Percentiles rank a stretch among this genome's conserved stretches.
These are phyloP conservation scores for Ceratobasidium sp. DNA, from an alignment of 1,284 basidiomycete species.

Conservation along the genomic window DNA sequence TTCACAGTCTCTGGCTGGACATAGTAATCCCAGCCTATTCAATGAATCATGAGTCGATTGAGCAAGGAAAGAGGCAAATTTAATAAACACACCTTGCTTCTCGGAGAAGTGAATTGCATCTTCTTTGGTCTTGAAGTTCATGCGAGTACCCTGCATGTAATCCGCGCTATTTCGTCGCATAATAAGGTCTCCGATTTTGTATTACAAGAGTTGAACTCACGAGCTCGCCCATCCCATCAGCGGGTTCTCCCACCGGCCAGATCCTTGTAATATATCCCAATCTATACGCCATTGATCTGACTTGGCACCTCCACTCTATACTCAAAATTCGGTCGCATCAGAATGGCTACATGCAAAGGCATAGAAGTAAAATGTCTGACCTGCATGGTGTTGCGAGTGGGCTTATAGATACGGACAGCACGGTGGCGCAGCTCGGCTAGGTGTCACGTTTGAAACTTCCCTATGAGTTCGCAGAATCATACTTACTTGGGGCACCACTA, in stretches of 20 bases:
- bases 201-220: constrained; percentile 65
- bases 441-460: constrained; percentile 8
- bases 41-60: constrained; percentile 28
- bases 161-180: constrained; percentile 76
- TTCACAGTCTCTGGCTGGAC: constrained; percentile 79
- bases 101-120: constrained; percentile 95
- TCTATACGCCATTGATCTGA: constrained; percentile 94
- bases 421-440: constrained; percentile 88
- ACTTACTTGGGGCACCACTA: constrained; percentile 83
- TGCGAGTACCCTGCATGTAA: constrained; percentile 94
- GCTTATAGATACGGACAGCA: constrained; percentile 92
- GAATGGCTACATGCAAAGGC: neutral
- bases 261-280: constrained; percentile 91
- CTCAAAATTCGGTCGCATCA: neutral
- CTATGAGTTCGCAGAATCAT: neutral
- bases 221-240: constrained; percentile 97
- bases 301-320: constrained; percentile 73
- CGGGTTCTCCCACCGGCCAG: constrained; percentile 98
- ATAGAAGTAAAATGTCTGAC: constrained; percentile 65
- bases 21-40: constrained; percentile 60
- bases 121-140: constrained; percentile 91
- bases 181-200: constrained; percentile 20
- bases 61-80: neutral
- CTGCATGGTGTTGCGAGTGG: constrained; percentile 96
- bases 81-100: constrained; percentile 78